Conservation (phyloP, 1,284 basidiomycete species). For the Volvariella surrecta region DNA sequence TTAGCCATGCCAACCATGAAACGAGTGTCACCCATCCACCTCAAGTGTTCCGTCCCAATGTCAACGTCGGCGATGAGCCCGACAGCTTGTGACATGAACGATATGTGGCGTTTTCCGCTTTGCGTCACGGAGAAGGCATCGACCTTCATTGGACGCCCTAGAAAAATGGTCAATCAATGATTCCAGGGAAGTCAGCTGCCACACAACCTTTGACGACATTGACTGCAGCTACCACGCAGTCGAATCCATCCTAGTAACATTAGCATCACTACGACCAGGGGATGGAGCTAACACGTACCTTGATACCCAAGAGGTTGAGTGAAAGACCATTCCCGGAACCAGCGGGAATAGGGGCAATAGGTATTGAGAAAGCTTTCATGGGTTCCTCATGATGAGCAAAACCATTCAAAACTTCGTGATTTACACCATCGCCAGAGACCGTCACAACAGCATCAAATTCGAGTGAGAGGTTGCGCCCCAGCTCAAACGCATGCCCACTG, state of each 20-base stretch:
- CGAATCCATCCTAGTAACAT: constrained; percentile 54
- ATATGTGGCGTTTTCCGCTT: constrained; percentile 58
- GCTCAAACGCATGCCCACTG: constrained; percentile 63
- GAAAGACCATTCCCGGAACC: constrained; percentile 82
- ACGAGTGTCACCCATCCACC: constrained; percentile 91
- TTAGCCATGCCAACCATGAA: constrained; percentile 82
- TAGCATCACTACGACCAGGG: constrained; percentile 4
- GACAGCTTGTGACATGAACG: constrained; percentile 83
- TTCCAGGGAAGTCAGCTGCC: neutral
- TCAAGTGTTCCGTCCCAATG: constrained; percentile 78
- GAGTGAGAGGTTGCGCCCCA: constrained; percentile 54
- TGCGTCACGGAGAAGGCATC: constrained; percentile 82
- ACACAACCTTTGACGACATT: constrained; percentile 82
- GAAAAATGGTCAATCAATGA: neutral
- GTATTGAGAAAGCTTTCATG: constrained; percentile 61
- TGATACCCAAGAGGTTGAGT: constrained; percentile 65
- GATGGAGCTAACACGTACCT: constrained; percentile 31
- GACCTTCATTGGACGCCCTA: constrained; percentile 63
- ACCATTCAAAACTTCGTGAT: constrained; percentile 93
- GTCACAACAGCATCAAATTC: constrained; percentile 74
- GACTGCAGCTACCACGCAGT: constrained; percentile 67
- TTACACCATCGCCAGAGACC: constrained; percentile 85
- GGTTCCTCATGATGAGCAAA: constrained; percentile 71
- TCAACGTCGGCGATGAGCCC: constrained; percentile 93
- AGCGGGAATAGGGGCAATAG: constrained; percentile 82